Evolutionary conservation across 2,329 filamentous ascomycete genomes (phyloP).

Genomic region (Acrocalymma vagum): DNA sequence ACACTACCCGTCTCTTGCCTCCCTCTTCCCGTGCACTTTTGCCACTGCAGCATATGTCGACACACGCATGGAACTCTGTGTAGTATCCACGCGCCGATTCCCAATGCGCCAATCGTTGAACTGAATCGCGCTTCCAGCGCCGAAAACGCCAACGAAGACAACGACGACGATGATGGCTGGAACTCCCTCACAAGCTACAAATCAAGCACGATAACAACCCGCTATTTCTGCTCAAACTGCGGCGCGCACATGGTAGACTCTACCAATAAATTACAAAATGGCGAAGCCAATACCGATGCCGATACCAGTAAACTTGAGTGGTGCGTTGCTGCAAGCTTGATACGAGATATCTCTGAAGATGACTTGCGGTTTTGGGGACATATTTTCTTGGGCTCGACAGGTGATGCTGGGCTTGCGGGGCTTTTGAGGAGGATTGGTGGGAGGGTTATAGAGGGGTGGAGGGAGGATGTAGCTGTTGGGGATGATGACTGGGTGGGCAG

Average conservation of each 20-base stretch:
- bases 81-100: slow-evolving; percentile 54
- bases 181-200: slow-evolving; percentile 52
- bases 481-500: slow-evolving; percentile 1
- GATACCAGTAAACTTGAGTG: too few relatives aligned
- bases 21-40: slow-evolving; percentile 53
- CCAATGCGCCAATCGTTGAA: too few relatives aligned
- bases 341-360: slow-evolving; percentile 40
- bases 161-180: slow-evolving; percentile 38
- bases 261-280: slow-evolving; percentile 9
- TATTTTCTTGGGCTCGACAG: slow-evolving; percentile 40
- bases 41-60: slow-evolving; percentile 63
- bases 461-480: slow-evolving; percentile 8
- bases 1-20: slow-evolving; percentile 42
- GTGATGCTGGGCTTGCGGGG: slow-evolving; percentile 48
- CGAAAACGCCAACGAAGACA: too few relatives aligned
- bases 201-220: slow-evolving; percentile 51
- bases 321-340: slow-evolving; percentile 35
- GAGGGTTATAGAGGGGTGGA: slow-evolving; percentile 36
- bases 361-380: slow-evolving; percentile 40
- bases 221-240: slow-evolving; percentile 61
- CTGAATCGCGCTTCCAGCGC: too few relatives aligned
- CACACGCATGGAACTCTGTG: slow-evolving; percentile 57
- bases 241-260: slow-evolving; percentile 54
- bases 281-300: background rate
- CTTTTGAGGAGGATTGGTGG: slow-evolving; percentile 37